Evolutionary conservation across 2,329 filamentous ascomycete species (phyloP), one percentile per base, ranked within the genome.

Genomic region (Coniochaeta ligniaria): DNA sequence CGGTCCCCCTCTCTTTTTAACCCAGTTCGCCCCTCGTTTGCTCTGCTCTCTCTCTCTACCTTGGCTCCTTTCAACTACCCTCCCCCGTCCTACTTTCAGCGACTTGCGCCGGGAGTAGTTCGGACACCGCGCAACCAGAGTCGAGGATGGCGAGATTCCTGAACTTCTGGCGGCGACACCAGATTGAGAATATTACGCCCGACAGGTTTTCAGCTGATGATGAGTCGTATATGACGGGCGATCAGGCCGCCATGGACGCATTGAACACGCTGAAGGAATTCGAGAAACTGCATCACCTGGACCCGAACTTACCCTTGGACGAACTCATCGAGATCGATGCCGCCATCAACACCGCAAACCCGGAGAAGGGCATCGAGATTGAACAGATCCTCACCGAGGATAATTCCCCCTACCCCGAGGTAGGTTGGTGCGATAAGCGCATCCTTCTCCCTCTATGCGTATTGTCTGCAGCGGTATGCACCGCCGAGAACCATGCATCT

Each of bases 371-470:
- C 60, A 72, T 82, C 57, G 78, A 80, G 62, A 79, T 87, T 65
- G 82, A 86, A 66, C 79, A 82, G 65, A 81, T 83, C 55, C 73
- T 83, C 61, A 76, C 86, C 67, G 79, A 87, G 68, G 84, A 88
- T 61, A 85, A 88, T 70, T 88, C 85, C 56, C 86, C 86, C 2
- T 89, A 88, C 67, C 83, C 84, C 41, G 85, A 88, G 74, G 84
- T 86, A 71, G 65, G 76, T 43, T 31, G 22, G 3, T 56, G 54
- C 54, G 1, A 36, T 16, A 12, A 36, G 12, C 22, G 20, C 56
- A 45, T 45, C 54, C 22, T 9, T 35, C 38, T 36, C 14, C 52
- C 3, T 38, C 22, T 14, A 38, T 57, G 17, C 54, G 20, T 57
- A 2, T 20, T 28, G 20, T 31, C 16, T 31, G 12, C 24, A 31